Base-by-base conservation (phyloP, 176 grass and related monocot genomes). In the Aegilops bicornis region DNA sequence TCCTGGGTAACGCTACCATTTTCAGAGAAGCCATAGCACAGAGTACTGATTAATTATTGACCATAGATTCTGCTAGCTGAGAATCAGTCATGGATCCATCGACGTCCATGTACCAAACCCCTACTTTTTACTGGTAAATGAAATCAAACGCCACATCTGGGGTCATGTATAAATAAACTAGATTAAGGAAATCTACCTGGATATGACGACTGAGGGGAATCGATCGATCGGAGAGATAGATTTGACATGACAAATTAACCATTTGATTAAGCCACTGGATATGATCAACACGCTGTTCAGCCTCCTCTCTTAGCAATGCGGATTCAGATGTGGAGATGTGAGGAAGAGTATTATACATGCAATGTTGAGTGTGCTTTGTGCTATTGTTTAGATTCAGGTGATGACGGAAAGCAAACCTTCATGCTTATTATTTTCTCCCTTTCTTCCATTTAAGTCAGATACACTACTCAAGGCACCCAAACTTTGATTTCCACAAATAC, bases 191-290 rank as follows among this genome's bases (percentile, higher is more conserved):
- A 86, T 91, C 82, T 88, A 88, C 82, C 86, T 77, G 77, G 77
- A 82, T 79, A 78, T 88, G 69, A 79, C 32, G 43, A 76, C 43
- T 19, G 24, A 70, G 69, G 48, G 42, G 61, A 20, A 12, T 22
- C 14, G 20, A 10, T 20, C 15, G 25, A 58, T 56, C 7, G 45
- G 42, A 27, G 54, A 86, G 35, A 79, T 77, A 85, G 82, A 91
- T 88, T 91, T 88, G 90, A 91, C 78, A 91, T 35, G 86, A 82
- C 70, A 82, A 85, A 77, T 71, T 88, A 78, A 24, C 47, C 58
- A 77, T 81, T 81, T 91, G 61, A 78, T 78, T 91, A 88, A 31
- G 22, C 25, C 71, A 65, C 16, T 85, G 76, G 69, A 72, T 76
- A n/a, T n/a, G n/a, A n/a, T n/a, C n/a, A n/a, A n/a, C n/a, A n/a